Evolutionary conservation across 1,284 basidiomycete species (phyloP).

Genomic region (Naganishia albida): DNA sequence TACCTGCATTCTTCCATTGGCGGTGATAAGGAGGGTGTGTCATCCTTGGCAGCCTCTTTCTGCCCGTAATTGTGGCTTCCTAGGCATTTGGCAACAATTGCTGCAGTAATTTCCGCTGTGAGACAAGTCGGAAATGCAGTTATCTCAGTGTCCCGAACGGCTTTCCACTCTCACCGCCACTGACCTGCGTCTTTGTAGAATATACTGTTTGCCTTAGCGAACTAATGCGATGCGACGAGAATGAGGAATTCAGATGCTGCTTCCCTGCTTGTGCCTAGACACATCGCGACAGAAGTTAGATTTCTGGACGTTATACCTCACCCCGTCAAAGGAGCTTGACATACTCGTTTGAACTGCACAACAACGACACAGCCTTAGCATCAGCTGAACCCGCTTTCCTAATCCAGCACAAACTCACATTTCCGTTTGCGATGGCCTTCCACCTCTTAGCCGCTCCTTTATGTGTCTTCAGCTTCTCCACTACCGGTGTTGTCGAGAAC

Average conservation of each 20-base stretch:
- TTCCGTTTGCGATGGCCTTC: slow-evolving; percentile 35
- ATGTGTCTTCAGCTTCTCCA: slow-evolving; percentile 35
- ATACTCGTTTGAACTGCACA: slow-evolving; percentile 33
- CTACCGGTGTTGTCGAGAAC: slow-evolving; percentile 28
- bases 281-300: neutral
- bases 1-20: no score
- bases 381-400: no score
- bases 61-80: no score
- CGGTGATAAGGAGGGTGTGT: no score
- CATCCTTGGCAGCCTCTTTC: no score
- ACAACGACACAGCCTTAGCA: neutral
- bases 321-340: neutral
- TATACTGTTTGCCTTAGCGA: slow-evolving; percentile 32
- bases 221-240: slow-evolving; percentile 32
- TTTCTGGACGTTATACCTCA: no score
- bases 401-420: slow-evolving; percentile 18
- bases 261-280: slow-evolving; percentile 35
- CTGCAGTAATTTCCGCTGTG: slow-evolving; percentile 17
- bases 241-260: slow-evolving; percentile 34
- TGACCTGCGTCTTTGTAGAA: slow-evolving; percentile 31
- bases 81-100: slow-evolving; percentile 22
- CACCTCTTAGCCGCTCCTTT: slow-evolving; percentile 34
- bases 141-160: neutral
- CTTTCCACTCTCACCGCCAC: neutral
- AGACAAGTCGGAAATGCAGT: neutral